Evolutionary conservation across 106 monocot genomes (phyloP).

Genomic region (Ottelia alismoides): DNA sequence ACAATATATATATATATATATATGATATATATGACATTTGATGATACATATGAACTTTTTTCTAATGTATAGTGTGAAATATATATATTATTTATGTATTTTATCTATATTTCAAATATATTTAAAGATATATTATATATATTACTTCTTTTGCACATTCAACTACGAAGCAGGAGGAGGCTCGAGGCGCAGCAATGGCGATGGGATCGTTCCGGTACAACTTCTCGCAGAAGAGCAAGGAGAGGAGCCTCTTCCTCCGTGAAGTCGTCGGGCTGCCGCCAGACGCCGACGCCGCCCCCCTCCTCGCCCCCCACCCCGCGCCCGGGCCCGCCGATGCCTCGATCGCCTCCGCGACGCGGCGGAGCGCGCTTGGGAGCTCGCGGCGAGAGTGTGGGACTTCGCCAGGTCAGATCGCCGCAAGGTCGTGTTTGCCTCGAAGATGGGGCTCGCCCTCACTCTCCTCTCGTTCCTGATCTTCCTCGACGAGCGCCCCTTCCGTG

Average conservation of each 20-base stretch:
- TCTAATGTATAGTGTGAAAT: too few relatives aligned
- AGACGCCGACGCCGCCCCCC: not conserved
- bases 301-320: not conserved
- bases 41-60: too few relatives aligned
- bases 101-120: too few relatives aligned
- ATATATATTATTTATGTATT: too few relatives aligned
- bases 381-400: constrained; percentile 36
- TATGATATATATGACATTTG: too few relatives aligned
- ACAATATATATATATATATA: too few relatives aligned
- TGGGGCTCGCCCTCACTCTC: constrained; percentile 46
- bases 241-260: constrained; percentile 17
- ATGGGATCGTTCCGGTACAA: constrained; percentile 45
- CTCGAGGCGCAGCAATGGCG: not conserved
- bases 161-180: too few relatives aligned
- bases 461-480: constrained; percentile 79
- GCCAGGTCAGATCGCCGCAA: constrained; percentile 43
- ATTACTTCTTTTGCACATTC: too few relatives aligned
- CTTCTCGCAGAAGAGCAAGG: constrained; percentile 44
- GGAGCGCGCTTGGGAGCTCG: not conserved
- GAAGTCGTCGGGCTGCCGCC: not conserved
- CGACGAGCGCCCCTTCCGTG: constrained; percentile 24
- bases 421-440: constrained; percentile 49
- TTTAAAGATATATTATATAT: too few relatives aligned
- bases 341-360: not conserved
- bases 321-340: constrained; percentile 3